Evolutionary conservation across 2,329 filamentous ascomycete species (phyloP), one percentile per base, ranked within the genome.

Genomic region (Alternaria solani): DNA sequence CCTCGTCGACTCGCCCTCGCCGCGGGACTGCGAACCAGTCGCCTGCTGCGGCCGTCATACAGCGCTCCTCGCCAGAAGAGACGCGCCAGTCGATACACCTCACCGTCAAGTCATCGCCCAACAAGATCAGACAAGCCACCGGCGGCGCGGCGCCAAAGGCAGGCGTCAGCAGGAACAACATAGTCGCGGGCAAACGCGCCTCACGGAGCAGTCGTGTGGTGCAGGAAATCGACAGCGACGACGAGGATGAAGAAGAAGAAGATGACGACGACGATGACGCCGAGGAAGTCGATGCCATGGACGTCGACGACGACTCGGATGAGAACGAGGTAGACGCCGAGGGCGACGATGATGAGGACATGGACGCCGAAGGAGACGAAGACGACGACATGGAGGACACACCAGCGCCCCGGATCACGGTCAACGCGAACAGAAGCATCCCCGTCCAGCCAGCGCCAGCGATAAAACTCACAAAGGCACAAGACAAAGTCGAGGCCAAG

Each of bases 81-180:
- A 77, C 77, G 42, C 80, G 79, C 61, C 80, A 79, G 60, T 82
- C 80, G 51, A 80, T 84, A 57, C 78, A 80, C 57, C 78, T 84
- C 59, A 84, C 81, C 39, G 82, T 84, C 64, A 84, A 84, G 62
- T 81, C 82, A 14, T 80, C 81, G 2, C 82, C 82, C 18, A 81
- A 76, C 73, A 83, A 82, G 72, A 77, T 84, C 25, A 76, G 81
- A 55, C 79, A 84, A 58, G 82, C 81, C 38, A 83, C 80, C 1
- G 78, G 78, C 39, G 78, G 76, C 28, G 68, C 67, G 8, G 54
- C 64, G 12, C 61, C 70, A 36, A 74, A 68, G 63, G 67, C 71
- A 16, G 64, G 69, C 38, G 75, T 78, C 51, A 79, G 69, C 59
- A 68, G 70, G 39, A 70, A 71, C 47, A 77, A 78, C 65, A 77